Evolutionary conservation across 2,329 filamentous ascomycete species (phyloP).

Genomic region (Pleomassaria siparia): DNA sequence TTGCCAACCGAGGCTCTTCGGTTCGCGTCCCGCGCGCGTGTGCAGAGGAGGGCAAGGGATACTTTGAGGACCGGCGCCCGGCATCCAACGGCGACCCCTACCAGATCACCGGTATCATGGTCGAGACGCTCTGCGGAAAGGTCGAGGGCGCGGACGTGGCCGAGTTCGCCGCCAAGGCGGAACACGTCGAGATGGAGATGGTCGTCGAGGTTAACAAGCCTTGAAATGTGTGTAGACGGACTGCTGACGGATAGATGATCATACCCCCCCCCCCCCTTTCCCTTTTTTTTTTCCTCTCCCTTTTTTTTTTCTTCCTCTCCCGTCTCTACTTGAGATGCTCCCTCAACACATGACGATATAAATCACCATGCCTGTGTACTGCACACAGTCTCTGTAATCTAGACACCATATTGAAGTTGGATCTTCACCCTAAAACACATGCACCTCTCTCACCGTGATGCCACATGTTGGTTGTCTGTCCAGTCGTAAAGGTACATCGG

Average conservation of each 20-base stretch:
- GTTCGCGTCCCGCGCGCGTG: constrained; percentile 88
- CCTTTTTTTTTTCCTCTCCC: background rate
- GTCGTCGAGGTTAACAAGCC: constrained; percentile 29
- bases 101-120: constrained; percentile 78
- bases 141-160: constrained; percentile 52
- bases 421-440: background rate
- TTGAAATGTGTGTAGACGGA: too few species aligned
- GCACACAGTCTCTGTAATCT: background rate
- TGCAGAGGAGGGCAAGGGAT: constrained; percentile 86
- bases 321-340: background rate
- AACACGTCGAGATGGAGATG: constrained; percentile 39
- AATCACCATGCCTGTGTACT: background rate
- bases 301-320: background rate
- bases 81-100: constrained; percentile 89
- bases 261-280: background rate
- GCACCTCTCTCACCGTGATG: too few species aligned
- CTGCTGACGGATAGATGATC: background rate
- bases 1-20: constrained; percentile 92
- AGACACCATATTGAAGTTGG: background rate
- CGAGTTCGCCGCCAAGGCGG: constrained; percentile 41
- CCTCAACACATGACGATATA: background rate
- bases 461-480: too few species aligned
- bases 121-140: constrained; percentile 65
- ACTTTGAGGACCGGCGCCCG: constrained; percentile 72
- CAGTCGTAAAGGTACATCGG: too few species aligned